These are phyloP conservation scores for Capronia epimyces DNA, from an alignment of 2,329 filamentous ascomycete genomes.

Conservation along the genomic window DNA sequence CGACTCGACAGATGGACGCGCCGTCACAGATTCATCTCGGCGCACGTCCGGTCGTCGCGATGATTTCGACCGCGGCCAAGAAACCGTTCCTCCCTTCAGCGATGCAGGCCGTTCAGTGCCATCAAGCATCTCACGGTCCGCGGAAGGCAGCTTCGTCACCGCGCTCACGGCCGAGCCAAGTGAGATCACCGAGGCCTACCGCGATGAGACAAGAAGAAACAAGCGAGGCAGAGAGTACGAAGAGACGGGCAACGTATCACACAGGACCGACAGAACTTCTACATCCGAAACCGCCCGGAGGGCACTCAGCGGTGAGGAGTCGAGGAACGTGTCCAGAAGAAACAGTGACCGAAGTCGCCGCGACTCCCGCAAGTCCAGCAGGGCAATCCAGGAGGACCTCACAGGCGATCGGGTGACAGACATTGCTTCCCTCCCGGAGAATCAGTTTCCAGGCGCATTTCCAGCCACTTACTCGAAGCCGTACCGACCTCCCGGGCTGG, in stretches of 20 bases:
- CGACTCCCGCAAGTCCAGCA: constrained; percentile 11
- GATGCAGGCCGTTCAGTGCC: neutral
- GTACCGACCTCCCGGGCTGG: constrained; percentile 48
- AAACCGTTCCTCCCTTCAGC: neutral
- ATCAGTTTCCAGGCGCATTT: constrained; percentile 57
- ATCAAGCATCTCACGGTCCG: neutral
- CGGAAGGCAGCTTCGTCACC: constrained; percentile 5
- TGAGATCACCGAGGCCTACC: constrained; percentile 9
- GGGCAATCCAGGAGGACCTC: constrained; percentile 11
- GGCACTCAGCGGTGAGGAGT: constrained; percentile 20
- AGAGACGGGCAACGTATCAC: constrained; percentile 4
- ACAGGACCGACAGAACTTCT: constrained; percentile 4
- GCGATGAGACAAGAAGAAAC: constrained; percentile 3
- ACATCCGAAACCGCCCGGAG: constrained; percentile 5
- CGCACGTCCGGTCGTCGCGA: constrained; percentile 19
- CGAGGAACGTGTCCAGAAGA: constrained; percentile 28
- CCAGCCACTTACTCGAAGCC: constrained; percentile 43
- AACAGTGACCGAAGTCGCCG: constrained; percentile 23
- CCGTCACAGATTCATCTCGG: constrained; percentile 17
- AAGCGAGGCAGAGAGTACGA: neutral
- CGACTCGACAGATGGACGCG: constrained; percentile 7
- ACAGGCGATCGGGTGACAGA: constrained; percentile 29
- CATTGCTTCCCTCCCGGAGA: constrained; percentile 45
- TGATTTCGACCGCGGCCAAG: constrained; percentile 7
- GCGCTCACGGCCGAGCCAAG: constrained; percentile 15